A percentile compares a stretch with the other conserved stretches of the same genome.
Evolutionary conservation across 768 basidiomycete species (phyloP).

Genomic region (Rhodotorula graminis): DNA sequence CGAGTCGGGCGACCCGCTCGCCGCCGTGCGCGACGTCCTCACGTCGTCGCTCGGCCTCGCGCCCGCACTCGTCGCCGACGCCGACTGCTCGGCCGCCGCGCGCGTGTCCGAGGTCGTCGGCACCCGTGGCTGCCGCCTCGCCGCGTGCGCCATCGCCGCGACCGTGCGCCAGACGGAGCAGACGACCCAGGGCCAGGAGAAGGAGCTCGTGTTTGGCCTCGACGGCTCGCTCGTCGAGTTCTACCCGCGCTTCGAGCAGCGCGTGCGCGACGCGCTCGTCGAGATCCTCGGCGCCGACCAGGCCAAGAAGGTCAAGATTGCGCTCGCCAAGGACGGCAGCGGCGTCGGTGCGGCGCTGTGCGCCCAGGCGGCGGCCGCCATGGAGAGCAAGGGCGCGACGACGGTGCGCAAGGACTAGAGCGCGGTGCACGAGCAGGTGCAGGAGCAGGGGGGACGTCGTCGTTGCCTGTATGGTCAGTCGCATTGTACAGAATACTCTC

Average conservation of each 20-base stretch:
- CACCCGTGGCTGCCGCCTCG: conserved; percentile 72
- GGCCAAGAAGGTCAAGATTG: conserved; percentile 75
- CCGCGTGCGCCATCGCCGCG: conserved; percentile 80
- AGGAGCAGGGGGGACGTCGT: no score
- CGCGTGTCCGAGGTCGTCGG: conserved; percentile 76
- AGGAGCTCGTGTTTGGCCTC: conserved; percentile 69
- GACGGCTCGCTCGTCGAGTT: conserved; percentile 93
- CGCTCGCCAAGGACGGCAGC: conserved; percentile 93
- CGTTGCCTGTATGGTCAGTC: no score
- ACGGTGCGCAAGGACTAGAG: conserved; percentile 1
- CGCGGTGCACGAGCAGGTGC: no score
- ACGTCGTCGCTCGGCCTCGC: conserved; percentile 25
- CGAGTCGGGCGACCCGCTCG: conserved; percentile 20
- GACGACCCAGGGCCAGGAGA: conserved; percentile 37
- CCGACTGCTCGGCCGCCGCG: conserved; percentile 63
- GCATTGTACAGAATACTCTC: no score
- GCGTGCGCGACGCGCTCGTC: conserved; percentile 69
- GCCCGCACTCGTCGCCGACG: conserved; percentile 48
- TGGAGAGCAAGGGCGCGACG: conserved; percentile 27
- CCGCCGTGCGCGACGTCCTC: conserved; percentile 22
- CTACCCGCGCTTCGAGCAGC: conserved; percentile 78
- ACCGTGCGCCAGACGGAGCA: conserved; percentile 74
- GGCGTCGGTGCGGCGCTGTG: conserved; percentile 67
- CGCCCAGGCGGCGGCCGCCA: conserved; percentile 32
- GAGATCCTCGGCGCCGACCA: conserved; percentile 71